A percentile compares a stretch with the other conserved stretches of the same genome.
phyloP scores from a whole-genome alignment of 1,284 basidiomycete genomes.

The Coniferiporia weirii region DNA sequence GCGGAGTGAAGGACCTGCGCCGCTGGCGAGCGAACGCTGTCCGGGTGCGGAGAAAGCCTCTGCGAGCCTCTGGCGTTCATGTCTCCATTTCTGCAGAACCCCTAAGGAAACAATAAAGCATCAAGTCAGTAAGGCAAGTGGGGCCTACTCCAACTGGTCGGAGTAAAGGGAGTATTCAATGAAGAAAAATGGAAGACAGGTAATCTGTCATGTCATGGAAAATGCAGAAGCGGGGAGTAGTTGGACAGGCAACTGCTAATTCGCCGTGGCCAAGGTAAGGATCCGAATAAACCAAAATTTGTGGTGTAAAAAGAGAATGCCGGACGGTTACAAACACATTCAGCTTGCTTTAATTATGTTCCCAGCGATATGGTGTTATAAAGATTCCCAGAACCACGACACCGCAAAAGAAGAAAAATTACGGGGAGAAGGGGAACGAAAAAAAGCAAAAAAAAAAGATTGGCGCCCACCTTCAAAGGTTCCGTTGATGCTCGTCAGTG shows the following conservation, averaged over 20 bases:
- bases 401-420: not conserved
- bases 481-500: conserved; percentile 90
- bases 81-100: conserved; percentile 57
- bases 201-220: not conserved
- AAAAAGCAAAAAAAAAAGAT: not conserved
- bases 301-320: not conserved
- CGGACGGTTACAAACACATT: not conserved
- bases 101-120: conserved; percentile 32
- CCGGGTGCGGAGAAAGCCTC: conserved; percentile 32
- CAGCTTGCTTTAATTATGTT: not conserved
- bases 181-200: not conserved
- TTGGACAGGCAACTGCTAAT: not conserved
- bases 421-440: not conserved
- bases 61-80: conserved; percentile 49
- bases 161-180: not conserved
- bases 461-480: conserved; percentile 65
- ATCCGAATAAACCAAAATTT: not conserved
- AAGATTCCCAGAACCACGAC: not conserved
- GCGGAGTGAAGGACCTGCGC: conserved; percentile 16
- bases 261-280: not conserved
- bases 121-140: not conserved
- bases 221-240: not conserved
- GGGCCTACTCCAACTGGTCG: not conserved
- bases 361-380: not conserved
- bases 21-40: conserved; percentile 23